Conservation (phyloP, 2,329 filamentous ascomycete genomes). For the Pseudocercospora musae region DNA sequence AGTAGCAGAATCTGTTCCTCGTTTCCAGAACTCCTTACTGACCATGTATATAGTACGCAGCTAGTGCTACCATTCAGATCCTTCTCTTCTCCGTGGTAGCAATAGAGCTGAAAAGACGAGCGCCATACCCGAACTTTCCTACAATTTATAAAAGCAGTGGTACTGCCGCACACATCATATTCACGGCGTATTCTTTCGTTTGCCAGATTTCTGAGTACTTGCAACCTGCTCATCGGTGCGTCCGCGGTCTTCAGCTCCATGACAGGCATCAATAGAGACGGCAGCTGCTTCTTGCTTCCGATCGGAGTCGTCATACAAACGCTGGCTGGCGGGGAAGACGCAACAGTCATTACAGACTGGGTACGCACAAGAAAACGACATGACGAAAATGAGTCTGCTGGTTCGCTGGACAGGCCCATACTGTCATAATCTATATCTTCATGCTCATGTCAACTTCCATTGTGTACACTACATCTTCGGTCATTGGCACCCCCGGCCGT, state of each 20-base stretch:
- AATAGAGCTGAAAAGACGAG: conserved; percentile 79
- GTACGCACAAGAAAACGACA: neutral
- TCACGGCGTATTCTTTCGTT: conserved; percentile 35
- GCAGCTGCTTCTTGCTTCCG: conserved; percentile 44
- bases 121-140: conserved; percentile 69
- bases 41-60: neutral
- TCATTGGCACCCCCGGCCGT: conserved; percentile 38
- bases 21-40: neutral
- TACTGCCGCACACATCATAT: conserved; percentile 39
- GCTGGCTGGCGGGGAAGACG: conserved; percentile 39
- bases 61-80: conserved; percentile 60
- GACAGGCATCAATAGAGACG: conserved; percentile 45
- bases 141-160: conserved; percentile 29
- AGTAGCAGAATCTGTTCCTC: neutral
- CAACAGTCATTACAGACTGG: conserved; percentile 41
- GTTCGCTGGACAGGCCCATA: conserved; percentile 20
- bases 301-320: conserved; percentile 39
- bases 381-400: no score
- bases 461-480: conserved; percentile 37
- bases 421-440: conserved; percentile 41
- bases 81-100: conserved; percentile 83
- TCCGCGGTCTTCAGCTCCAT: conserved; percentile 44
- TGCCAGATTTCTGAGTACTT: conserved; percentile 45
- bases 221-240: conserved; percentile 43
- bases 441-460: conserved; percentile 45